Base-by-base conservation (phyloP, 768 basidiomycete species). In the Mycena filopes region DNA sequence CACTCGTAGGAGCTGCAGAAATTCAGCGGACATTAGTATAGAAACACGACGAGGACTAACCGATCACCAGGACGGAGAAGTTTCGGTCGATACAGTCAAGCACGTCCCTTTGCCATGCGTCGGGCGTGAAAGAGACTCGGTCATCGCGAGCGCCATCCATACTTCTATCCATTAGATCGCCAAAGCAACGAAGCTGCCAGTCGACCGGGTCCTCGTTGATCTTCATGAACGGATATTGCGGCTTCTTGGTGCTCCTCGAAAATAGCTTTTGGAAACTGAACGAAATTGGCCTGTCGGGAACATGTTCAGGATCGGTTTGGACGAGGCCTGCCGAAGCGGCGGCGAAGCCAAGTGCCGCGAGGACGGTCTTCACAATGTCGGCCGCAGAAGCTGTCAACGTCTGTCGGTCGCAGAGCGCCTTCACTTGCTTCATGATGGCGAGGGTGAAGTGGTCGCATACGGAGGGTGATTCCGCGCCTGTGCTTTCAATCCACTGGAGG, bases 161-260 rank as follows among this genome's bases (percentile, higher is more conserved):
- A 64, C 84, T 87, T 38, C 90, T 80, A 69, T 91, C 89, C 90
- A 92, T 89, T 70, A 80, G 88, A 66, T 89, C 85, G 8, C 90
- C 91, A 60, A 90, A 91, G 13, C 84, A 73, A n/a, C 88, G 82
- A 26, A 92, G 77, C 71, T 92, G 90, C 89, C 90, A 92, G 15
- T 79, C 75, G 11, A 89, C 73, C 1, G 88, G 87, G 62, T 87
- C 78, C 60, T 90, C 88, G 2, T 67, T 76, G 59, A 90, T 84
- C 1, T 62, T 70, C 87, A 91, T 88, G 67, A 85, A 90, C 15
- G 78, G 71, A 65, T 87, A 73, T 11, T 80, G 53, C 0, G 82
- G 75, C 10, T 72, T 71, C 38, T 76, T 75, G 9, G 78, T 79
- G 67, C 81, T 84, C 13, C 82, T 80, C 59, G 81, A 81, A 62